Evolutionary conservation across 2,329 filamentous ascomycete genomes (phyloP).

Genomic region (Stromatinia cepivora): DNA sequence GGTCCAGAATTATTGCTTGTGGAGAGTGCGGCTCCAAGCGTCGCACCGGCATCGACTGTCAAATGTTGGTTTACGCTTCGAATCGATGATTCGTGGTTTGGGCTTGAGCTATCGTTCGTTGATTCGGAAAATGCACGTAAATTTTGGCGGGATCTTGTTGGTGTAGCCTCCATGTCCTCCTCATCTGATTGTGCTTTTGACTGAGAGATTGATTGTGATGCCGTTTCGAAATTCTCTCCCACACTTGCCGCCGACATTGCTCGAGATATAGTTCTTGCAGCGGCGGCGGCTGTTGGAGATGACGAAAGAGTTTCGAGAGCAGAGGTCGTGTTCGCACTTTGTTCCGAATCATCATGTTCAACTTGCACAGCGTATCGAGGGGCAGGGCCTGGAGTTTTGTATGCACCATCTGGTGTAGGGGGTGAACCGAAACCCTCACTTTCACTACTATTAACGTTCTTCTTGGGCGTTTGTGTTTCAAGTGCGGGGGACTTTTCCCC

Average conservation of each 20-base stretch:
- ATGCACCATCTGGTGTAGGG: conserved; percentile 35
- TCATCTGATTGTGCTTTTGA: conserved; percentile 31
- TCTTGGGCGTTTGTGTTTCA: conserved; percentile 6
- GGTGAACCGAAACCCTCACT: conserved; percentile 28
- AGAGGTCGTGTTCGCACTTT: conserved; percentile 48
- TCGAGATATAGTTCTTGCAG: conserved; percentile 54
- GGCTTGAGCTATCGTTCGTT: conserved; percentile 31
- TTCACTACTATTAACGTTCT: conserved; percentile 1
- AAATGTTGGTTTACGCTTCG: conserved; percentile 35
- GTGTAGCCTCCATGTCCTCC: conserved; percentile 33
- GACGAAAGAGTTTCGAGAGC: conserved; percentile 56
- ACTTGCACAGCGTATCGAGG: conserved; percentile 18
- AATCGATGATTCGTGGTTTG: conserved; percentile 43
- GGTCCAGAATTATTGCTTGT: conserved; percentile 47
- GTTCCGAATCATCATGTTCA: conserved; percentile 27
- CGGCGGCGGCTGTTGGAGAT: conserved; percentile 57
- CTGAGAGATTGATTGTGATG: conserved; percentile 26
- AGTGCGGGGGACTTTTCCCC: conserved; percentile 14
- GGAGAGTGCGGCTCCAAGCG: conserved; percentile 48
- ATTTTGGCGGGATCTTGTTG: conserved; percentile 29
- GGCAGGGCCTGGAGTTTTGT: conserved; percentile 33
- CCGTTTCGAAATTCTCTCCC: conserved; percentile 24
- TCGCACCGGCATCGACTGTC: conserved; percentile 48
- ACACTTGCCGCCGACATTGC: conserved; percentile 50
- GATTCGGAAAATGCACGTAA: conserved; percentile 27